These are phyloP conservation scores for Cladosporium cucumerinum DNA, from an alignment of 2,329 filamentous ascomycete genomes.

Conservation along the genomic window DNA sequence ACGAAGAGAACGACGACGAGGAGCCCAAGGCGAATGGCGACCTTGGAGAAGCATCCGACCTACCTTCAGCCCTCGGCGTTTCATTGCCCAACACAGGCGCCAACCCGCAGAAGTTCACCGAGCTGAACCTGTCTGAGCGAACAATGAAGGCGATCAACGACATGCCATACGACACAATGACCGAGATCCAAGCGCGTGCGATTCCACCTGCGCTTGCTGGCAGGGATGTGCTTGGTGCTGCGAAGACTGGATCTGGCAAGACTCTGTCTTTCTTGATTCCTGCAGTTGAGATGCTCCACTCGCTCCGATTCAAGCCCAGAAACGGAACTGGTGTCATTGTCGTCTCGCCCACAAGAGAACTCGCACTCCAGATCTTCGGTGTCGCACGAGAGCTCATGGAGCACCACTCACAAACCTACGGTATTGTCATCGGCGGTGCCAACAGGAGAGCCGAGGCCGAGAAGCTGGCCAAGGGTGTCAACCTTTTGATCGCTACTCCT, in stretches of 20 bases:
- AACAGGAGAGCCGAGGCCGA: conserved; percentile 88
- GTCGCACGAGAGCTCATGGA: conserved; percentile 91
- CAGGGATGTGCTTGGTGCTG: conserved; percentile 87
- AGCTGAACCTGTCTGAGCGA: conserved; percentile 81
- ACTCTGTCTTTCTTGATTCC: conserved; percentile 93
- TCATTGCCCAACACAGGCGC: conserved; percentile 57
- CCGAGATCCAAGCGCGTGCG: conserved; percentile 82
- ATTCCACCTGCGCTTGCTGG: conserved; percentile 88
- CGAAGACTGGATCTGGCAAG: conserved; percentile 95
- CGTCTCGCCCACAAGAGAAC: conserved; percentile 86
- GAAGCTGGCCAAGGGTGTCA: conserved; percentile 91
- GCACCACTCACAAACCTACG: conserved; percentile 90
- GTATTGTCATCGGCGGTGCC: conserved; percentile 93
- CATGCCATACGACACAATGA: conserved; percentile 96
- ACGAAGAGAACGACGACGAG: conserved; percentile 33
- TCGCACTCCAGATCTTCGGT: conserved; percentile 93
- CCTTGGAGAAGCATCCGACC: conserved; percentile 42
- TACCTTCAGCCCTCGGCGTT: conserved; percentile 55
- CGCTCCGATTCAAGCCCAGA: conserved; percentile 88
- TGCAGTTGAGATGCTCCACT: conserved; percentile 86
- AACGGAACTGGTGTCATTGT: conserved; percentile 91
- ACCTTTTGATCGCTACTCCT: conserved; percentile 89
- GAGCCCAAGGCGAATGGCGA: conserved; percentile 34
- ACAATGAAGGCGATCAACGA: conserved; percentile 83
- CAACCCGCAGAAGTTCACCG: conserved; percentile 68